phyloP scores from a whole-genome alignment of 2,329 filamentous ascomycete genomes.

The Scortechinia acanthostroma region DNA sequence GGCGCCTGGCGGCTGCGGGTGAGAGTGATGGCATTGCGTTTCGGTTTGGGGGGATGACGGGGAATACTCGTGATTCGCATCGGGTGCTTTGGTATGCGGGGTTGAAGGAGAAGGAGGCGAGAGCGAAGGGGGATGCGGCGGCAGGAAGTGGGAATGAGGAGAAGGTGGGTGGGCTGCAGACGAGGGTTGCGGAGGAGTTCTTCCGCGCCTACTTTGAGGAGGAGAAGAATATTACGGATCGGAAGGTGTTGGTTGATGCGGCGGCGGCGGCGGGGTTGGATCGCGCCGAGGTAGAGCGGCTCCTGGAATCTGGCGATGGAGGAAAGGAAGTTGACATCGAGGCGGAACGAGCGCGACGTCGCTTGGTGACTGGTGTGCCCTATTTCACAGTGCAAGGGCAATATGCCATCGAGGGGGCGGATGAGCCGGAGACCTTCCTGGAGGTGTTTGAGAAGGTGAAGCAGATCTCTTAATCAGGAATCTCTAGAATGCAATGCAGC shows the following conservation, averaged over 20 bases:
- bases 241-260: constrained; percentile 33
- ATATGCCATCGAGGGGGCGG: constrained; percentile 57
- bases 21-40: constrained; percentile 51
- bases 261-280: constrained; percentile 40
- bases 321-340: constrained; percentile 40
- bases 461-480: no score
- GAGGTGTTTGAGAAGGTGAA: constrained; percentile 47
- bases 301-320: constrained; percentile 31
- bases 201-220: constrained; percentile 53
- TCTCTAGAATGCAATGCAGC: no score
- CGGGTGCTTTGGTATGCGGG: constrained; percentile 51
- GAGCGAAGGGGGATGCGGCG: constrained; percentile 19
- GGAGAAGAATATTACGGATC: constrained; percentile 47
- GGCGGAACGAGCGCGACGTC: constrained; percentile 33
- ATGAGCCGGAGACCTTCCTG: constrained; percentile 55
- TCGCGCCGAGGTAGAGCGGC: constrained; percentile 31
- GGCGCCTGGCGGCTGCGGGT: constrained; percentile 40
- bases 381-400: constrained; percentile 60
- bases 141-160: background rate
- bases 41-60: constrained; percentile 53
- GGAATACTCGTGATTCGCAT: constrained; percentile 58
- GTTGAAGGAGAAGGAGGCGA: constrained; percentile 32
- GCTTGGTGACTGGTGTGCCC: constrained; percentile 51
- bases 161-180: constrained; percentile 33
- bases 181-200: constrained; percentile 46